Percentiles rank a stretch among this genome's conserved stretches.
Conservation (phyloP, 768 basidiomycete species). For the Peribolospora baueri region DNA sequence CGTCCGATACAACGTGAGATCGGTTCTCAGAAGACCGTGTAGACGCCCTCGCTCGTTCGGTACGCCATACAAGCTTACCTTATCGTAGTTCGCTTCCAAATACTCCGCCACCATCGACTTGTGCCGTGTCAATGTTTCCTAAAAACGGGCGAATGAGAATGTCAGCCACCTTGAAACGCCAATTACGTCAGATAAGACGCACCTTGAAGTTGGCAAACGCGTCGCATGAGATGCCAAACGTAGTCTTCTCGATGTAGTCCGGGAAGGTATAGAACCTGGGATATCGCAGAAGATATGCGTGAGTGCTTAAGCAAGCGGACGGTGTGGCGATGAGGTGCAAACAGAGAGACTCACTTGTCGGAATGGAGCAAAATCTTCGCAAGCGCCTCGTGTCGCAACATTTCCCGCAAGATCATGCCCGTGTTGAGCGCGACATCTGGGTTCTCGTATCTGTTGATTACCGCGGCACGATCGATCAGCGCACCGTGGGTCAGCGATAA, state of each 20-base stretch:
- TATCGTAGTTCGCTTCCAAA: conserved; percentile 88
- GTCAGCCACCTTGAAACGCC: neutral
- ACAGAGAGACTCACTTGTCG: conserved; percentile 47
- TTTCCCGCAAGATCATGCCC: conserved; percentile 91
- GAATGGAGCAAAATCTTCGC: conserved; percentile 74
- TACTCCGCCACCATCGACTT: conserved; percentile 96
- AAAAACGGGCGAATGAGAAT: neutral
- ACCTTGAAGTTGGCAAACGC: conserved; percentile 85
- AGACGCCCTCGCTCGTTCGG: too few species aligned
- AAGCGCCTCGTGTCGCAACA: conserved; percentile 76
- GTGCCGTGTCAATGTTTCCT: conserved; percentile 82
- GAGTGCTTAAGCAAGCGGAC: neutral
- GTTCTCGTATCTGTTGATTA: conserved; percentile 45
- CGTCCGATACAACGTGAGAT: neutral
- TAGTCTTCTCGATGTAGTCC: conserved; percentile 86
- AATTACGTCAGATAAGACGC: conserved; percentile 1
- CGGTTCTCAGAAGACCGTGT: neutral
- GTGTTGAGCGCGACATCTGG: conserved; percentile 93
- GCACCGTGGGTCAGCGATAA: neutral
- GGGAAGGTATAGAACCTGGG: conserved; percentile 85
- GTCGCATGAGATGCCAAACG: conserved; percentile 94
- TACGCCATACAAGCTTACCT: conserved; percentile 28
- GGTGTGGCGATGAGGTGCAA: neutral
- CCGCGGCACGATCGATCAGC: neutral
- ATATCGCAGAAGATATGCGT: neutral